A percentile compares a stretch with the other conserved stretches of the same genome.
These are phyloP conservation scores for Clathrus columnatus DNA, from an alignment of 768 basidiomycete species.

Conservation along the genomic window DNA sequence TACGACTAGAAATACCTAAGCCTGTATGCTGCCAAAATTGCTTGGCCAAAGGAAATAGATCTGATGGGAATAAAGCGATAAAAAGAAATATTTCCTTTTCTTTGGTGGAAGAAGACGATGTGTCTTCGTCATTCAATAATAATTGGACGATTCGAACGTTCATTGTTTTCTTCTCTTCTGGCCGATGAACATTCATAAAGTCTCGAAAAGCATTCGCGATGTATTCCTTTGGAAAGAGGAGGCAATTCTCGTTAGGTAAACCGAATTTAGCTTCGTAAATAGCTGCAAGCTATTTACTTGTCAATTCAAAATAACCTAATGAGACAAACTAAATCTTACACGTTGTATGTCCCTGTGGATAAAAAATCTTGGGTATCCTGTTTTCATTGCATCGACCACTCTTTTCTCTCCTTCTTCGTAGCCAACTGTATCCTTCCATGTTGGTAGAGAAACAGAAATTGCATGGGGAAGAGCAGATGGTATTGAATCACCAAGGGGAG, in stretches of 20 bases:
- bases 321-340: constrained; percentile 21
- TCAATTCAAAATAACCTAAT: not conserved
- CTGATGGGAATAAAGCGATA: constrained; percentile 31
- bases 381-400: constrained; percentile 35
- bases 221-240: constrained; percentile 31
- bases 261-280: constrained; percentile 32
- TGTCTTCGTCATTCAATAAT: constrained; percentile 24
- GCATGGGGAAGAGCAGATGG: constrained; percentile 35
- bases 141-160: constrained; percentile 26
- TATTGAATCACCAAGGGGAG: constrained; percentile 14
- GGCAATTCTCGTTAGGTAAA: constrained; percentile 30
- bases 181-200: constrained; percentile 23
- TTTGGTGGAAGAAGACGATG: not conserved
- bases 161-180: constrained; percentile 14
- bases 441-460: constrained; percentile 40
- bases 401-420: constrained; percentile 38
- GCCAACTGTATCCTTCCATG: constrained; percentile 39
- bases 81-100: constrained; percentile 25
- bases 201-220: constrained; percentile 30
- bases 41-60: constrained; percentile 29
- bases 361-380: constrained; percentile 45
- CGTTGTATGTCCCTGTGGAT: constrained; percentile 38
- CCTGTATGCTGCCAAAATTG: constrained; percentile 47
- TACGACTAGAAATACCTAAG: constrained; percentile 37
- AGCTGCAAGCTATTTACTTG: constrained; percentile 26